Percentiles rank a stretch among this genome's conserved stretches.
Evolutionary conservation across 106 monocot genomes (phyloP).

Genomic region (Dendrobium catenatum): DNA sequence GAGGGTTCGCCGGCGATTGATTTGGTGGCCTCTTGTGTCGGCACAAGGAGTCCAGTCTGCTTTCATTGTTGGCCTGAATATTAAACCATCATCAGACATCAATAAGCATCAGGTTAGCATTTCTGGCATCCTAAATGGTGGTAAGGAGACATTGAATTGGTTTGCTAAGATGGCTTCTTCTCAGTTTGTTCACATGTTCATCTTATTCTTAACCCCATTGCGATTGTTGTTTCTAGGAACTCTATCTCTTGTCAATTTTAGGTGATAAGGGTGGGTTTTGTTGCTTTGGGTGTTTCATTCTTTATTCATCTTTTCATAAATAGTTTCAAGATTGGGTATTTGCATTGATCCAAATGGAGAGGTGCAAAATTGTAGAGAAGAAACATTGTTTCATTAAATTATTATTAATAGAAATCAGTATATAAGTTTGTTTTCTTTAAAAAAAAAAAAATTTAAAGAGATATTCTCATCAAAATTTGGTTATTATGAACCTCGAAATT

Average conservation of each 20-base stretch:
- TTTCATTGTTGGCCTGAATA: not conserved
- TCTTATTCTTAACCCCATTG: slow-evolving; percentile 38
- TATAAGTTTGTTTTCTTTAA: not conserved
- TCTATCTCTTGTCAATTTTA: slow-evolving; percentile 15
- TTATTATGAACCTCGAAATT: no score
- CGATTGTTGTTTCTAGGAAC: slow-evolving; percentile 42
- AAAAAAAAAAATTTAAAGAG: no score
- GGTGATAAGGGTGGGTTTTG: not conserved
- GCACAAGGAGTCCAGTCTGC: not conserved
- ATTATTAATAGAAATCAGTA: not conserved
- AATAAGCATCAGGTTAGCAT: slow-evolving; percentile 25
- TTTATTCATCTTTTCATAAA: slow-evolving; percentile 21
- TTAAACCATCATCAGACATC: not conserved
- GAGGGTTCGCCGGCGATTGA: slow-evolving; percentile 16
- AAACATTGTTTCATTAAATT: slow-evolving; percentile 6
- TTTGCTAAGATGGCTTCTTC: slow-evolving; percentile 30
- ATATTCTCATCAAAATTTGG: no score
- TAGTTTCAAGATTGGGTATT: not conserved
- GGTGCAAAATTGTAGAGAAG: not conserved
- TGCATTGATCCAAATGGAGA: not conserved
- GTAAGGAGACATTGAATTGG: slow-evolving; percentile 39
- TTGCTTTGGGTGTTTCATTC: slow-evolving; percentile 11
- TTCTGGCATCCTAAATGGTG: slow-evolving; percentile 34
- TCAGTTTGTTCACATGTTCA: slow-evolving; percentile 28
- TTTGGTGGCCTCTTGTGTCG: slow-evolving; percentile 38